Evolutionary conservation across 768 basidiomycete species (phyloP), one percentile per base, ranked within the genome.

Genomic region (Tubosaeta sp.): DNA sequence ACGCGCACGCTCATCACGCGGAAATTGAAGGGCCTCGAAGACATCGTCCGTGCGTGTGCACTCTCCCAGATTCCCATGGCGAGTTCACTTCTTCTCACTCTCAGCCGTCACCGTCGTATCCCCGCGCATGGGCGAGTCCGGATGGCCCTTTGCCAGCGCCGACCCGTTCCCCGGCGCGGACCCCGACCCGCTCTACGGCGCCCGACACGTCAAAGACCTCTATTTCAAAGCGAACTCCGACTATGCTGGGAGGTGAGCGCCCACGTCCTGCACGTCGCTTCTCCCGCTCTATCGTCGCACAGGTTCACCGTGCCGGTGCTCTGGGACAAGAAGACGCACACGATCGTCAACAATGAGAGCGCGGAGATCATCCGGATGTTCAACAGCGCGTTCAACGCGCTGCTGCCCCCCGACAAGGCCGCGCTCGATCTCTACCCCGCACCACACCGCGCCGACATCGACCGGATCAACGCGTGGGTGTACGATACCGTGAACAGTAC

Each of bases 281-380:
- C 10, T 19, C 41, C 16, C 25, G 2, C 6, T 43, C 12, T 26
- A 26, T 16, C 19, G 43, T 22, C 12, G 7, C 9, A 27, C 50
- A 83, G 88, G 35, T 92, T 91, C 75, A 93, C 92, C 2, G 90
- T 93, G 9, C 94, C 94, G 6, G 71, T 92, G 32, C 76, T 99
- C 6, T 99, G 92, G 91, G 97, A 98, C 72, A 95, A 85, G 74
- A 90, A 95, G 68, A 73, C 66, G 39, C 72, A 85, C 42, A 88
- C 86, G 37, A 88, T 97, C 59, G 97, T 99, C 52, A 97, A 93
- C 75, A 98, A 97, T 67, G 95, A 99, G 66, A 87, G 85, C 58
- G 84, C 88, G 3, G 95, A 98, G 72, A 94, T 98, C 65, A 92
- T 98, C 63, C 85, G 95, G 51, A 88, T 95, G 8, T 81, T 98